Evolutionary conservation across 192 early-diverging fungal species (phyloP).

Genomic region (Endogone sp.): DNA sequence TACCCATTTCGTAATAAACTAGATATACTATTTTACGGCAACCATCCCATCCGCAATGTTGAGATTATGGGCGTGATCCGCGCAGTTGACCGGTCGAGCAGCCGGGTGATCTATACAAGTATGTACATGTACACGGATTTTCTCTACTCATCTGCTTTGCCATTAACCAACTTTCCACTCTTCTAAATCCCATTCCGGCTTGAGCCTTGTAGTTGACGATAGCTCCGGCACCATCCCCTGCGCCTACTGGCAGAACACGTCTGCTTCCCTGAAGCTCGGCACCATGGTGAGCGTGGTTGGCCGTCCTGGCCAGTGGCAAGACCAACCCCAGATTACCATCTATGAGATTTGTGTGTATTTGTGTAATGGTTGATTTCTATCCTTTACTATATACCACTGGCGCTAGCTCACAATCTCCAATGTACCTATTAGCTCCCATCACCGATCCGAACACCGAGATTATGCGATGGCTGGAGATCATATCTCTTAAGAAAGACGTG

Average conservation of each 20-base stretch:
- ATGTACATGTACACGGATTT: too few species aligned
- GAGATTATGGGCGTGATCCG: constrained; percentile 1
- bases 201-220: neutral
- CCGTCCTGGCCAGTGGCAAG: neutral
- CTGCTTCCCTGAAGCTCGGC: neutral
- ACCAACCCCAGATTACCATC: neutral
- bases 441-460: neutral
- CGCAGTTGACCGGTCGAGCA: neutral
- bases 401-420: neutral
- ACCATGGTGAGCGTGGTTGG: neutral
- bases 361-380: neutral
- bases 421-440: neutral
- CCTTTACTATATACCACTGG: neutral
- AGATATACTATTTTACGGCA: neutral
- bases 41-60: constrained; percentile 2
- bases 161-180: neutral
- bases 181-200: neutral
- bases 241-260: neutral
- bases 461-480: neutral
- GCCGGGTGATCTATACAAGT: neutral
- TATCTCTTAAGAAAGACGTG: neutral
- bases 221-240: neutral
- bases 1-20: neutral
- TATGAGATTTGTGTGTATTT: neutral
- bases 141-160: neutral